Conservation (phyloP, 345 rosid species). For the Populus ilicifolia region DNA sequence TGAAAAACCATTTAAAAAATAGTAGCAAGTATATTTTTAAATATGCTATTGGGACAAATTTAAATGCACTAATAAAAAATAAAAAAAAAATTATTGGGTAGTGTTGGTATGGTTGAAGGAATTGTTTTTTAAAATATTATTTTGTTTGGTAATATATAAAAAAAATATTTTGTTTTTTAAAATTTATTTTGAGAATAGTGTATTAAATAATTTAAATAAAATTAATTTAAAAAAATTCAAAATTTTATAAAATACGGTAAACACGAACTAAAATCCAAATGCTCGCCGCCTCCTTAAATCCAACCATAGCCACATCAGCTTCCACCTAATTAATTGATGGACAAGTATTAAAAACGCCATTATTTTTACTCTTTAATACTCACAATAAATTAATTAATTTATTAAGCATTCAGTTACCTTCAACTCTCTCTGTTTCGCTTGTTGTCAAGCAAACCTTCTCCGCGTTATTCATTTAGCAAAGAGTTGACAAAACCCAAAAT, state of each 20-base stretch:
- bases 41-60: background rate
- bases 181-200: no score
- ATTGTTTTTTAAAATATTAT: no score
- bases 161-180: no score
- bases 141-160: no score
- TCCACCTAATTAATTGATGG: background rate
- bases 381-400: background rate
- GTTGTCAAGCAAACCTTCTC: slow-evolving; percentile 2
- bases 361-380: background rate
- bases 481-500: slow-evolving; percentile 12
- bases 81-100: background rate
- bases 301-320: background rate
- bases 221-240: no score
- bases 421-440: background rate
- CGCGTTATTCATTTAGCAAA: background rate
- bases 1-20: no score
- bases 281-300: background rate
- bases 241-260: no score
- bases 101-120: no score
- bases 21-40: no score
- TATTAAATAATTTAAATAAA: no score
- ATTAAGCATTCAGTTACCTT: background rate
- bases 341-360: background rate
- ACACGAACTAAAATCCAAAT: background rate
- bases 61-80: background rate